phyloP scores from a whole-genome alignment of 164 flowering plant genomes.

The Nymphaea colorata region DNA sequence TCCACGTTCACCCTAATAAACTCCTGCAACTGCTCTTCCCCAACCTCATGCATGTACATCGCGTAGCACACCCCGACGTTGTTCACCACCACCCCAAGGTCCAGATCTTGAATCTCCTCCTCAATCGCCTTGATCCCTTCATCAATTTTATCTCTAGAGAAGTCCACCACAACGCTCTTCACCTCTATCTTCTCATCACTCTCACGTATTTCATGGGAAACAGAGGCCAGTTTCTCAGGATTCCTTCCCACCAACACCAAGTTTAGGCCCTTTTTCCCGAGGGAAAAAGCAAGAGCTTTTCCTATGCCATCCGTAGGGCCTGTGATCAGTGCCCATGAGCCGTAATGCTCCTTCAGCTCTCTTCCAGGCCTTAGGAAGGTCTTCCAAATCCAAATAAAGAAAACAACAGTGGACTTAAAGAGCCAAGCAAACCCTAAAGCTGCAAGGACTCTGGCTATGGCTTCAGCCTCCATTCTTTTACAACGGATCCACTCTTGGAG shows the following conservation, averaged over 20 bases:
- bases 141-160: constrained; percentile 17
- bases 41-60: constrained; percentile 40
- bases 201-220: too few relatives aligned
- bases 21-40: constrained; percentile 18
- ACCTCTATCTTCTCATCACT: constrained; percentile 14
- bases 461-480: too few relatives aligned
- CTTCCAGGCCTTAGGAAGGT: constrained; percentile 51
- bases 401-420: neutral
- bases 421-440: too few relatives aligned
- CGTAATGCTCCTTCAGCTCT: constrained; percentile 47
- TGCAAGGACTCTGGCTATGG: too few relatives aligned
- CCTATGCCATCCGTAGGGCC: constrained; percentile 86
- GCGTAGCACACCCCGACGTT: constrained; percentile 57
- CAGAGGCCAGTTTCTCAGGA: constrained; percentile 7
- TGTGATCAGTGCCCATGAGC: constrained; percentile 81
- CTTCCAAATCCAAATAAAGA: too few relatives aligned
- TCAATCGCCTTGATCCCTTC: constrained; percentile 29
- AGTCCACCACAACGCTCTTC: constrained; percentile 52
- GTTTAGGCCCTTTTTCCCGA: constrained; percentile 59
- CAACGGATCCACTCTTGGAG: too few relatives aligned
- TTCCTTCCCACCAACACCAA: constrained; percentile 58
- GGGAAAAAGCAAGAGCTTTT: constrained; percentile 54
- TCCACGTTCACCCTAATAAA: constrained; percentile 35
- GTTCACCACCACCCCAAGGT: constrained; percentile 60
- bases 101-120: constrained; percentile 42